Evolutionary conservation across 331 rosid species (phyloP), one percentile per base, ranked within the genome.

Genomic region (Phaseolus coccineus): DNA sequence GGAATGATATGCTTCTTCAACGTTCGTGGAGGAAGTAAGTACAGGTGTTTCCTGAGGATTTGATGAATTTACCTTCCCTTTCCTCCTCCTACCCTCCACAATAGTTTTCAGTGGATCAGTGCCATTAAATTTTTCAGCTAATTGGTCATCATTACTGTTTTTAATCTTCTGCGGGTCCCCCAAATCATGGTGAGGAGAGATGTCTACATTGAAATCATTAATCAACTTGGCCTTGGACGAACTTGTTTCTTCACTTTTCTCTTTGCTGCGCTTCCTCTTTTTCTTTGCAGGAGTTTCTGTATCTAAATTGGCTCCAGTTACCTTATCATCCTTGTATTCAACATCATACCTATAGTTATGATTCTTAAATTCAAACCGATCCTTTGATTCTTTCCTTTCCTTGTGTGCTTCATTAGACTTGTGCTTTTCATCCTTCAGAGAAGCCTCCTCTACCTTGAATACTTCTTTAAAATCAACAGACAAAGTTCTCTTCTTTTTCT

Each of bases 21-120:
- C 87, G 28, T 78, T 85, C 77, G 65, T 52, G 8, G 85, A 78
- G 73, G 80, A 72, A 79, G 89, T 83, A 80, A 71, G 81, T 22
- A 61, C 81, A 79, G 30, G 87, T 69, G 79, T 55, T 56, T 73
- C 74, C 58, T 65, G 80, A 57, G 31, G 50, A 77, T 51, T 80
- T 59, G 82, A 84, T 68, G 76, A 74, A 30, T 79, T 82, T 52
- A 40, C 77, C 80, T 72, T 81, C 82, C 31, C 84, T 78, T 84
- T 91, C 80, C 31, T 79, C 77, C 7, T 86, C 80, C 40, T 79
- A 61, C 24, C 65, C 19, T 46, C 81, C 61, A 82, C 77, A 69
- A 50, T 57, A 56, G 80, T 64, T 71, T 30, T 67, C 27, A 50
- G 62, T 37, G 74, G 44, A 69, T 53, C 64, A 22, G 61, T 62